phyloP scores from a whole-genome alignment of 179 eudicot genomes.

The Patellifolia procumbens region DNA sequence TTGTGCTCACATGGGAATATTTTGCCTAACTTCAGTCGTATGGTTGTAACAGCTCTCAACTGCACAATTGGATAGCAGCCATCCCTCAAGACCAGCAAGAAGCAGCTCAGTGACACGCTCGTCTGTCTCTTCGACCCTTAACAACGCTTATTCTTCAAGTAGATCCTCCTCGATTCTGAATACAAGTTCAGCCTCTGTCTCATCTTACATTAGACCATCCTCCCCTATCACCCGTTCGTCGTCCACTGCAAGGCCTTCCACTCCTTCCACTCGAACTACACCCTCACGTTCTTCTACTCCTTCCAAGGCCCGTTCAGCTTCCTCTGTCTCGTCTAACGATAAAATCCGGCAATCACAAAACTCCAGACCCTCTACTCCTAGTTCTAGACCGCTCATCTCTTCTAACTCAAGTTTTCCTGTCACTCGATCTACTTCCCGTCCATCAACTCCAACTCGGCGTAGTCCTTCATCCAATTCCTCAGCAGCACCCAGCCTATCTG shows the following conservation, averaged over 20 bases:
- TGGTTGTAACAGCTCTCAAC: conserved; percentile 62
- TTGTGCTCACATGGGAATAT: not conserved
- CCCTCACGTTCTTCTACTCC: conserved; percentile 83
- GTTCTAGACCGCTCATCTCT: conserved; percentile 68
- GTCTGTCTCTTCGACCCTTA: conserved; percentile 60
- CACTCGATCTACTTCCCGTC: conserved; percentile 63
- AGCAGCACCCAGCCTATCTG: conserved; percentile 45
- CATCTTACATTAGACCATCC: conserved; percentile 89
- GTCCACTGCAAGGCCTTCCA: conserved; percentile 72
- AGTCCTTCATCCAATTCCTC: conserved; percentile 52
- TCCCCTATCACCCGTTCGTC: conserved; percentile 78
- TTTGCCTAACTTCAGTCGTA: conserved; percentile 22
- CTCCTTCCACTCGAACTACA: conserved; percentile 75
- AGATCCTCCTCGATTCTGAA: conserved; percentile 74
- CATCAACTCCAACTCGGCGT: conserved; percentile 92
- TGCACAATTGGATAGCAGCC: conserved; percentile 69
- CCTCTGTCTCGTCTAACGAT: conserved; percentile 54
- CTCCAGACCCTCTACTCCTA: conserved; percentile 94
- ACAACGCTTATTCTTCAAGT: conserved; percentile 55
- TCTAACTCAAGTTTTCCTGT: conserved; percentile 52
- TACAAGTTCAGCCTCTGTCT: conserved; percentile 93
- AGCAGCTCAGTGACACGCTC: conserved; percentile 91
- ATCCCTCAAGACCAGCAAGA: conserved; percentile 62
- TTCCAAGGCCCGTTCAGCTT: conserved; percentile 59
- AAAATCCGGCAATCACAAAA: conserved; percentile 56